Percentiles rank a stretch among this genome's conserved stretches.
phyloP scores from a whole-genome alignment of 148 eudicot species.

The Rhododendron simsii region DNA sequence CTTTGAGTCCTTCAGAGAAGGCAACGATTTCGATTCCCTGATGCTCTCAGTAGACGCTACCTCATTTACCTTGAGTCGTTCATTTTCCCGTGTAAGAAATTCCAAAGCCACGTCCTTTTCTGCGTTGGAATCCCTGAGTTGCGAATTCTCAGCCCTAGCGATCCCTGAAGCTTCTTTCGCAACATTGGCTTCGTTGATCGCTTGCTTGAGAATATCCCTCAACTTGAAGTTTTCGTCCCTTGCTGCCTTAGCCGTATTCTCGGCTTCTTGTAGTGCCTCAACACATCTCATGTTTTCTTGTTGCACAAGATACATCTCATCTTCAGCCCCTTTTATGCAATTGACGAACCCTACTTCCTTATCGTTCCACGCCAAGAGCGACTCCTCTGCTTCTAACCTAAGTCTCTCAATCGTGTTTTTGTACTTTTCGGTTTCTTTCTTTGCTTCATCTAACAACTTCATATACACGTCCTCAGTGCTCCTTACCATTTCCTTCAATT shows the following conservation, averaged over 20 bases:
- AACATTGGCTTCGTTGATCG: conserved; percentile 66
- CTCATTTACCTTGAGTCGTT: conserved; percentile 52
- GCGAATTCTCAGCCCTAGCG: conserved; percentile 60
- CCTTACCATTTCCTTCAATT: conserved; percentile 35
- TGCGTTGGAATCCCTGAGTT: conserved; percentile 43
- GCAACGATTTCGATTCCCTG: conserved; percentile 45
- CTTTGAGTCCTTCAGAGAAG: conserved; percentile 28
- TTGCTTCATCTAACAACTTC: conserved; percentile 37
- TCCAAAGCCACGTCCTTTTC: conserved; percentile 64
- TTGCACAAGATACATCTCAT: conserved; percentile 35
- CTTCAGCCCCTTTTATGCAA: conserved; percentile 71
- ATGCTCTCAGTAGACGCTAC: conserved; percentile 51
- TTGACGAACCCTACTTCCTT: conserved; percentile 73
- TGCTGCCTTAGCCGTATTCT: conserved; percentile 28
- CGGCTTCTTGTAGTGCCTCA: conserved; percentile 31
- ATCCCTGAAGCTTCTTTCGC: conserved; percentile 80
- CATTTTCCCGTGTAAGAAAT: conserved; percentile 55
- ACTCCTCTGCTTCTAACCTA: conserved; percentile 70
- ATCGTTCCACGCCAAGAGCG: conserved; percentile 61
- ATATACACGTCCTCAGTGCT: conserved; percentile 35
- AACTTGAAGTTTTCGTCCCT: conserved; percentile 62
- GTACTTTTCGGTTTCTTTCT: conserved; percentile 45
- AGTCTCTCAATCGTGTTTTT: conserved; percentile 54
- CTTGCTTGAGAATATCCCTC: conserved; percentile 79
- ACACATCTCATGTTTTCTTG: conserved; percentile 32